Percentiles rank a stretch among this genome's conserved stretches.
Conservation (phyloP, 371 early-diverging fungal genomes). For the Actinomucor elegans region DNA sequence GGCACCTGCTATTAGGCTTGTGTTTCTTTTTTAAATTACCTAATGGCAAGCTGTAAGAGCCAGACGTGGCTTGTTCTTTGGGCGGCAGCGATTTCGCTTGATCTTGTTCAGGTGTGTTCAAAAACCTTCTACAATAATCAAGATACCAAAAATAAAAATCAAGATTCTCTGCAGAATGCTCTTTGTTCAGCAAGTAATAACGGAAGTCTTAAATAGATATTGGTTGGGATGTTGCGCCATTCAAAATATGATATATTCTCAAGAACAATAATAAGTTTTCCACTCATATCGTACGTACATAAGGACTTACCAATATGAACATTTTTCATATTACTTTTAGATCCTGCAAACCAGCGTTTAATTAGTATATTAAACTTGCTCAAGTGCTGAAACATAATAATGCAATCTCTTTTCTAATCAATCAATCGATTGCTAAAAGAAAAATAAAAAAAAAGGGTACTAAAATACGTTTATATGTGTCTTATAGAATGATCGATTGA, state of each 20-base stretch:
- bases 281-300: neutral
- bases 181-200: constrained; percentile 19
- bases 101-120: constrained; percentile 11
- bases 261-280: neutral
- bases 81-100: constrained; percentile 20
- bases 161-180: constrained; percentile 24
- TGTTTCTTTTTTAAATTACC: constrained; percentile 5
- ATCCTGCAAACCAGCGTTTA: constrained; percentile 5
- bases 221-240: constrained; percentile 17
- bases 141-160: constrained; percentile 31
- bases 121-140: constrained; percentile 17
- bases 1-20: no score
- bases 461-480: no score
- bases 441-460: no score
- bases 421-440: no score
- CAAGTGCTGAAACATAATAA: no score
- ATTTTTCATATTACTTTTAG: constrained; percentile 1
- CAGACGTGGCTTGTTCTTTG: constrained; percentile 19
- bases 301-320: constrained; percentile 8
- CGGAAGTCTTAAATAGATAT: constrained; percentile 24
- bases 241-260: constrained; percentile 1
- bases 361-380: no score
- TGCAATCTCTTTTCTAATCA: no score
- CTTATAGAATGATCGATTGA: no score
- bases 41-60: neutral